Evolutionary conservation across 2,329 filamentous ascomycete genomes (phyloP).

Genomic region (Thyridium curvatum): DNA sequence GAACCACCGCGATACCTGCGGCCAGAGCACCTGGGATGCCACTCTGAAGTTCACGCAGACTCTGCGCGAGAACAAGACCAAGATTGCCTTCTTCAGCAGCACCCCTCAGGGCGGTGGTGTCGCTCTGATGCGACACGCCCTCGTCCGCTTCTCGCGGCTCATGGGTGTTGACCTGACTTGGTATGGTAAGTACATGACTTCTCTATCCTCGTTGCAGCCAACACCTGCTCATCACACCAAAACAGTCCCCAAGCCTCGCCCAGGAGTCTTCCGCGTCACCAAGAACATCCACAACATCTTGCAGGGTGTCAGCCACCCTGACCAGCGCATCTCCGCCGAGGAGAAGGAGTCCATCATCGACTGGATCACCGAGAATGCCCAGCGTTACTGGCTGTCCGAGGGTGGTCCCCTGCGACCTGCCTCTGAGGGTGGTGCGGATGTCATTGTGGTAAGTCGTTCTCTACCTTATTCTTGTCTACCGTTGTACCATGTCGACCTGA

Average conservation of each 20-base stretch:
- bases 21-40: conserved; percentile 56
- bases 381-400: conserved; percentile 65
- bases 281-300: conserved; percentile 88
- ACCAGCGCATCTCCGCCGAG: conserved; percentile 56
- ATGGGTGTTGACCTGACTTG: conserved; percentile 66
- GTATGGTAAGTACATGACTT: conserved; percentile 45
- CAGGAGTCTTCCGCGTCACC: conserved; percentile 74
- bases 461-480: neutral
- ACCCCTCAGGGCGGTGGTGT: conserved; percentile 81
- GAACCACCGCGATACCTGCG: conserved; percentile 56
- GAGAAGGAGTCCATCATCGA: conserved; percentile 58
- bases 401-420: conserved; percentile 61
- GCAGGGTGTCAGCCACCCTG: conserved; percentile 65
- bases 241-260: conserved; percentile 68
- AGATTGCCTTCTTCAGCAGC: conserved; percentile 72
- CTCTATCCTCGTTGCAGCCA: neutral
- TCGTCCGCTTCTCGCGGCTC: conserved; percentile 64
- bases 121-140: conserved; percentile 72
- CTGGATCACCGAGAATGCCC: conserved; percentile 70
- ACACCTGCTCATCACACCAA: conserved; percentile 5
- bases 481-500: neutral
- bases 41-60: conserved; percentile 57
- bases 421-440: conserved; percentile 65
- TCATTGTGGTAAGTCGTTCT: conserved; percentile 52
- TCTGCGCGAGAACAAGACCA: conserved; percentile 57